A percentile compares a stretch with the other conserved stretches of the same genome.
phyloP scores from a whole-genome alignment of 148 eudicot genomes.

The Arbutus unedo region DNA sequence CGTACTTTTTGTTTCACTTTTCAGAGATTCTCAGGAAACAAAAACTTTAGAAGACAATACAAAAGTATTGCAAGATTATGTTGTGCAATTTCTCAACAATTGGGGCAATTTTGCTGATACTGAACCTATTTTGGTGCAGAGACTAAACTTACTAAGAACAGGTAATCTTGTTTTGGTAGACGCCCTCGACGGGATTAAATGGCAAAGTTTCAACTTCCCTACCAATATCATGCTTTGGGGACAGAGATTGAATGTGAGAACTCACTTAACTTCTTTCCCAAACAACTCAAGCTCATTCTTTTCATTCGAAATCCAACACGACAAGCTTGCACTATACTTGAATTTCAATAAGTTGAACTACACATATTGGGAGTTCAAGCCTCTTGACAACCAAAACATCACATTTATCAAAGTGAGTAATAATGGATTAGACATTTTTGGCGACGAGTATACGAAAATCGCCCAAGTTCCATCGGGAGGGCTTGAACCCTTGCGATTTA shows the following conservation, averaged over 20 bases:
- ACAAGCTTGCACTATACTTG: constrained; percentile 69
- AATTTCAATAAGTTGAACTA: constrained; percentile 62
- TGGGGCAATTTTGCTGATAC: neutral
- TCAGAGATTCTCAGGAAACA: neutral
- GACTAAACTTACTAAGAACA: constrained; percentile 54
- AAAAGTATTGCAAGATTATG: neutral
- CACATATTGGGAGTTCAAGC: constrained; percentile 80
- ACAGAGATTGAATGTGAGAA: constrained; percentile 74
- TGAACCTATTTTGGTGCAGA: constrained; percentile 43
- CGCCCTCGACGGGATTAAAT: constrained; percentile 51
- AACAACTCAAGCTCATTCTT: constrained; percentile 45
- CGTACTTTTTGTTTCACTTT: too few relatives aligned
- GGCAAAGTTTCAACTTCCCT: constrained; percentile 99
- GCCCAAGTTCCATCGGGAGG: constrained; percentile 41
- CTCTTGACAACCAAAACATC: constrained; percentile 49
- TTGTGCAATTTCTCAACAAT: neutral
- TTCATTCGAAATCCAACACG: constrained; percentile 75
- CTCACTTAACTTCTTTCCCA: constrained; percentile 69
- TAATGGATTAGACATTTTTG: constrained; percentile 53
- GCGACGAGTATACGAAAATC: constrained; percentile 44
- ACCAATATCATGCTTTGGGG: constrained; percentile 76
- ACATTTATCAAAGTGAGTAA: constrained; percentile 68
- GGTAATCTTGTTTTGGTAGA: constrained; percentile 88
- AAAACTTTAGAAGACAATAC: neutral
- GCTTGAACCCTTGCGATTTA: constrained; percentile 42